Conservation (phyloP, 208 protist species). For the Leishmania major region DNA sequence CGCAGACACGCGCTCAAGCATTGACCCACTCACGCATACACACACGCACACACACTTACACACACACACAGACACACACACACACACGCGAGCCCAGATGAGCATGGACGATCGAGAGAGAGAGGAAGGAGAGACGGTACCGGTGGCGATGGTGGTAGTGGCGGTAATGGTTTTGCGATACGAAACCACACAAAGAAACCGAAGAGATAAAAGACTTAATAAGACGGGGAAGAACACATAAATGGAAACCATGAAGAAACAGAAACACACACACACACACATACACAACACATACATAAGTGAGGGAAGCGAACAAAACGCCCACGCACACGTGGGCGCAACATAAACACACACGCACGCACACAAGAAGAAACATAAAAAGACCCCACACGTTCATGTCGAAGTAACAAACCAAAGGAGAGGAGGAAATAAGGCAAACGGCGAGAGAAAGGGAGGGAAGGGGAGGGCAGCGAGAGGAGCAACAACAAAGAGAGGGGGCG, state of each 20-base stretch:
- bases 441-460: neutral
- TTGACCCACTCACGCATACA: neutral
- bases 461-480: neutral
- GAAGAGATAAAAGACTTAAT: neutral
- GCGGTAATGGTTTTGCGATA: neutral
- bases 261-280: neutral
- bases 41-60: neutral
- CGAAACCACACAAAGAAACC: neutral
- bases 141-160: neutral
- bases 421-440: neutral
- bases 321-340: too few relatives aligned
- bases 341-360: neutral
- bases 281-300: neutral
- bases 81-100: neutral
- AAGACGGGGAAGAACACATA: conserved; percentile 6
- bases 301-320: neutral
- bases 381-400: neutral
- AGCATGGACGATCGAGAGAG: neutral
- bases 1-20: neutral
- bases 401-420: neutral
- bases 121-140: neutral
- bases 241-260: conserved; percentile 8
- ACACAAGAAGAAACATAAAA: neutral
- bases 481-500: neutral
- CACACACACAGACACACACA: neutral